Conservation (phyloP, 768 basidiomycete genomes). For the Gelatoporia subvermispora region DNA sequence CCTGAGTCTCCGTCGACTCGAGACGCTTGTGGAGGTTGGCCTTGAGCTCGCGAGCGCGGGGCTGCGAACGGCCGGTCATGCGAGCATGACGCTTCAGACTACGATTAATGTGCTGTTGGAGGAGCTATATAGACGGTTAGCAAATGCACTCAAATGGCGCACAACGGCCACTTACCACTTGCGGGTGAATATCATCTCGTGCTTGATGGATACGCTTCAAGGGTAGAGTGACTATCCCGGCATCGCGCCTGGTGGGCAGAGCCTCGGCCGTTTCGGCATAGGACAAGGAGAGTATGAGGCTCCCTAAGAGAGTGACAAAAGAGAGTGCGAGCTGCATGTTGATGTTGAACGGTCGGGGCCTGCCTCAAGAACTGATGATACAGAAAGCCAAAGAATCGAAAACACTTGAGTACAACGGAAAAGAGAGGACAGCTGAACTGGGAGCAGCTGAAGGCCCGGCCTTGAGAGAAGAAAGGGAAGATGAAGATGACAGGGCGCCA, state of each 20-base stretch:
- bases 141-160: background rate
- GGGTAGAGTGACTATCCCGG: constrained; percentile 37
- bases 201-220: constrained; percentile 31
- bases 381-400: constrained; percentile 13
- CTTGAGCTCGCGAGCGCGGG: constrained; percentile 43
- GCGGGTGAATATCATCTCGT: constrained; percentile 34
- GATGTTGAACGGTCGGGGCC: constrained; percentile 13
- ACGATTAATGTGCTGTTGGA: constrained; percentile 71
- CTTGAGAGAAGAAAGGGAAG: constrained; percentile 23
- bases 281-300: constrained; percentile 41
- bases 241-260: constrained; percentile 30
- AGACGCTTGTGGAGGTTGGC: constrained; percentile 40
- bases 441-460: constrained; percentile 35
- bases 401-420: constrained; percentile 19
- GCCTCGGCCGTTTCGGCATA: constrained; percentile 39
- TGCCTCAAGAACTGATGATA: constrained; percentile 20
- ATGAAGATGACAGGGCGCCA: constrained; percentile 11
- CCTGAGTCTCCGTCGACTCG: constrained; percentile 28
- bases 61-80: constrained; percentile 57
- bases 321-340: constrained; percentile 53
- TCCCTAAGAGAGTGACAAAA: constrained; percentile 49
- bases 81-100: constrained; percentile 58
- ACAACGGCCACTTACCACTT: constrained; percentile 30
- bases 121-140: constrained; percentile 33
- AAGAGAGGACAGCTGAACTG: constrained; percentile 17